Percentiles rank a stretch among this genome's conserved stretches.
phyloP scores from a whole-genome alignment of 208 protist genomes.

The Leishmania lainsoni region DNA sequence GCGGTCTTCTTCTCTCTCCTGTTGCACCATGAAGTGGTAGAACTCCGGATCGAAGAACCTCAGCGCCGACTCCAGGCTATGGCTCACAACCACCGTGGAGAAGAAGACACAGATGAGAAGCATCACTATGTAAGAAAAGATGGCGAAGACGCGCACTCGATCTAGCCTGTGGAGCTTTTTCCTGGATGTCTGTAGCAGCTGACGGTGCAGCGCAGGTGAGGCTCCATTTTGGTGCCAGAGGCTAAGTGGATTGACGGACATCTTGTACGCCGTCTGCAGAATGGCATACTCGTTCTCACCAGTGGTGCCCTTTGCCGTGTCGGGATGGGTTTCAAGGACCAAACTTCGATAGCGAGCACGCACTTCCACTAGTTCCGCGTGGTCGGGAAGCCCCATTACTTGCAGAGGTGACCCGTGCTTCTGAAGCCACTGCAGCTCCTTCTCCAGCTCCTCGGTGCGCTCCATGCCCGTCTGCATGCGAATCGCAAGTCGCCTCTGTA shows the following conservation, averaged over 20 bases:
- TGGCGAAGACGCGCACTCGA: conserved; percentile 58
- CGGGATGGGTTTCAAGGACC: conserved; percentile 77
- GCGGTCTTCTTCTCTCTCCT: conserved; percentile 70
- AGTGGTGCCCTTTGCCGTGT: conserved; percentile 46
- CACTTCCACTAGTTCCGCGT: conserved; percentile 69
- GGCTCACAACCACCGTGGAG: conserved; percentile 52
- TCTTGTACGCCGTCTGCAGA: conserved; percentile 73
- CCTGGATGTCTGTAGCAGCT: conserved; percentile 38
- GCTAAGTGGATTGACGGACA: conserved; percentile 64
- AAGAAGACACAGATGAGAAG: conserved; percentile 52
- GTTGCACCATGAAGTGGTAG: conserved; percentile 74
- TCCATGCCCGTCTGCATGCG: conserved; percentile 69
- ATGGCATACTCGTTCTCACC: conserved; percentile 53
- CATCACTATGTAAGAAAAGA: conserved; percentile 69
- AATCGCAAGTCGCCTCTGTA: conserved; percentile 45
- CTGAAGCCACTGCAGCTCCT: conserved; percentile 72
- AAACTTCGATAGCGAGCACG: conserved; percentile 74
- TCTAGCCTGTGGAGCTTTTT: conserved; percentile 31
- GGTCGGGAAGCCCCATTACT: conserved; percentile 83
- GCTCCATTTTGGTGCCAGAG: conserved; percentile 83
- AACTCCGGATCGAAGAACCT: conserved; percentile 81
- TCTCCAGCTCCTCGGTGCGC: conserved; percentile 56
- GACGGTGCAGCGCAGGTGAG: conserved; percentile 56
- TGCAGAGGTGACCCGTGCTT: conserved; percentile 76
- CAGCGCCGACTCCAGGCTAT: conserved; percentile 56